Conservation (phyloP, 306 rosid species). For the Prunus mira region DNA sequence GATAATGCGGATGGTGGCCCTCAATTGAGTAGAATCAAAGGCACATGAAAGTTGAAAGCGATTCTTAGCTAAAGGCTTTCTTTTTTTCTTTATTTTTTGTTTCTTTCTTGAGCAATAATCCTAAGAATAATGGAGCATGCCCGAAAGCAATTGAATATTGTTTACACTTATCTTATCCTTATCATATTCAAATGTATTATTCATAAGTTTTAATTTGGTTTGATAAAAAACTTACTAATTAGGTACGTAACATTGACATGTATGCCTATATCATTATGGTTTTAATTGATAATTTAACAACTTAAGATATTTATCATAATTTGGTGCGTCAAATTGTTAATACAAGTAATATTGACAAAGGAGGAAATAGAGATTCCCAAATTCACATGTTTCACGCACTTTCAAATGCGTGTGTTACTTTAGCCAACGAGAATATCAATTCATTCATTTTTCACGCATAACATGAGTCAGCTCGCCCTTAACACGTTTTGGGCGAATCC, state of each 20-base stretch:
- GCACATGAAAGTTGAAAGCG: conserved; percentile 12
- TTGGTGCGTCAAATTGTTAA: too few relatives aligned
- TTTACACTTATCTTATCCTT: too few relatives aligned
- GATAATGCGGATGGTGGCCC: conserved; percentile 11
- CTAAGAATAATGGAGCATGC: background rate
- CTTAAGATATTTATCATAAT: too few relatives aligned
- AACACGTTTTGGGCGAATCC: conserved; percentile 34
- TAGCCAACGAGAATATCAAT: background rate
- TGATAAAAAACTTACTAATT: too few relatives aligned
- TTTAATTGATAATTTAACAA: too few relatives aligned
- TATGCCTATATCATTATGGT: too few relatives aligned
- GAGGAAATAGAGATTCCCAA: background rate
- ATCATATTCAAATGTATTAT: too few relatives aligned
- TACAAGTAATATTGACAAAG: too few relatives aligned
- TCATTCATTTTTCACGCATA: background rate
- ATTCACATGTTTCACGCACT: background rate
- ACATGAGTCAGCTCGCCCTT: conserved; percentile 6
- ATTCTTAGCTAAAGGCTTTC: conserved; percentile 4
- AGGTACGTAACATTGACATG: too few relatives aligned
- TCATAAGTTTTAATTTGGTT: too few relatives aligned
- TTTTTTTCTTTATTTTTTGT: background rate
- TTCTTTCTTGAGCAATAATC: too few relatives aligned
- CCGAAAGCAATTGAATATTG: background rate
- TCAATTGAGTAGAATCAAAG: conserved; percentile 49
- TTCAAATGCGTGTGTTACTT: background rate